These are phyloP conservation scores for Exophiala lecanii-corni DNA, from an alignment of 2,329 filamentous ascomycete genomes.

Conservation along the genomic window DNA sequence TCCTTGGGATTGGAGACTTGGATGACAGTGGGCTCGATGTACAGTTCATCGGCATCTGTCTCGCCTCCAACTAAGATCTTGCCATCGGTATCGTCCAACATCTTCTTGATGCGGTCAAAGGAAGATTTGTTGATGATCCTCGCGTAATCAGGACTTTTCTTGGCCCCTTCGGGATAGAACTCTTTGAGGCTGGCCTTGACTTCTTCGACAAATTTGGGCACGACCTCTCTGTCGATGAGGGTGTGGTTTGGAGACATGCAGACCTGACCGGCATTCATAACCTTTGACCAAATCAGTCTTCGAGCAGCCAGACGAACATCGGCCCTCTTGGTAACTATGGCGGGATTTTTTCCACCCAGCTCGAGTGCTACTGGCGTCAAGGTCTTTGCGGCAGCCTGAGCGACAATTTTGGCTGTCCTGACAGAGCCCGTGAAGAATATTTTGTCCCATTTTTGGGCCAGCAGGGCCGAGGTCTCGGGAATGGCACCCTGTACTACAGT, in stretches of 20 bases:
- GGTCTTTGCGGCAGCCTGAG: slow-evolving; percentile 82
- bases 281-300: slow-evolving; percentile 84
- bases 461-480: slow-evolving; percentile 71
- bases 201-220: slow-evolving; percentile 67
- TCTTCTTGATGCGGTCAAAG: slow-evolving; percentile 78
- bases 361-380: slow-evolving; percentile 86
- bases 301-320: slow-evolving; percentile 76
- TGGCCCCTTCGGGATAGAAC: slow-evolving; percentile 80
- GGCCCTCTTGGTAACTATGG: slow-evolving; percentile 80
- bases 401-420: slow-evolving; percentile 76
- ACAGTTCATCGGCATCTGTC: slow-evolving; percentile 72
- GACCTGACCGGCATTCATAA: slow-evolving; percentile 79
- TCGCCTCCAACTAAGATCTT: slow-evolving; percentile 83
- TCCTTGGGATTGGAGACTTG: slow-evolving; percentile 71
- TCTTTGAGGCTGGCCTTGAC: slow-evolving; percentile 66
- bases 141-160: slow-evolving; percentile 70
- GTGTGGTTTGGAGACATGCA: slow-evolving; percentile 93
- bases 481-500: slow-evolving; percentile 74
- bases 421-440: slow-evolving; percentile 91
- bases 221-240: slow-evolving; percentile 69
- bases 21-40: slow-evolving; percentile 92
- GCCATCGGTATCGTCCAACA: slow-evolving; percentile 80
- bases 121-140: slow-evolving; percentile 76
- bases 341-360: slow-evolving; percentile 86
- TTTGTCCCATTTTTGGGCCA: slow-evolving; percentile 94